Percentiles rank a stretch among this genome's conserved stretches.
Evolutionary conservation across 1,139 yeast genomes (phyloP).

Genomic region (Kodamaea ohmeri): DNA sequence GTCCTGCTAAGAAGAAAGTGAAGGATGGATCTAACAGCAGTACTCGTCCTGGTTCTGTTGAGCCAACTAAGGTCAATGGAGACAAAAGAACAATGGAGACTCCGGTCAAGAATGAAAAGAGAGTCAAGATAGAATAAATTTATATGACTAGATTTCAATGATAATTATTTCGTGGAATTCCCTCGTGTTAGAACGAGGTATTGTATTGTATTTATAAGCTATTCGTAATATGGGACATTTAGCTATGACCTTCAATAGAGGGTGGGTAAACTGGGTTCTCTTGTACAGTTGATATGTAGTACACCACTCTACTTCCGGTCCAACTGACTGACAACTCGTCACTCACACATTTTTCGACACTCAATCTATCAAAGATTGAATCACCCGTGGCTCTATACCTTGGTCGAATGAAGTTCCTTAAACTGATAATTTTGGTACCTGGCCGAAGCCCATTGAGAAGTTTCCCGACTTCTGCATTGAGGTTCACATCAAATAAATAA

Average conservation of each 20-base stretch:
- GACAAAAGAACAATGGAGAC: constrained; percentile 11
- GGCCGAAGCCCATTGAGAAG: constrained; percentile 61
- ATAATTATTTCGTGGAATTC: background rate
- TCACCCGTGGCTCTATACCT: constrained; percentile 54
- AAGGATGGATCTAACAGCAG: constrained; percentile 24
- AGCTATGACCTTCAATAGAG: background rate
- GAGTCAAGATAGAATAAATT: constrained; percentile 3
- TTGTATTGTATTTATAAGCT: too few relatives aligned
- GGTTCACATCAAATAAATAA: constrained; percentile 71
- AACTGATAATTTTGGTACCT: constrained; percentile 76
- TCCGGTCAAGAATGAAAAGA: constrained; percentile 9
- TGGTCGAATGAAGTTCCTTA: constrained; percentile 69
- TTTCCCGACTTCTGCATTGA: constrained; percentile 67
- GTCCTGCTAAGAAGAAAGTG: constrained; percentile 44
- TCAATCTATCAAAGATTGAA: constrained; percentile 59
- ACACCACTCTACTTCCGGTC: constrained; percentile 84
- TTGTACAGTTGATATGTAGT: constrained; percentile 73
- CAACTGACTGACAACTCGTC: constrained; percentile 76
- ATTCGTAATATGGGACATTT: too few relatives aligned
- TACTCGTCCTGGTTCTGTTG: constrained; percentile 36
- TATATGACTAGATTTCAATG: too few relatives aligned
- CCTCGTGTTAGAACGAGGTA: too few relatives aligned
- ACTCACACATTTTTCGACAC: constrained; percentile 61
- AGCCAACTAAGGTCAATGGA: constrained; percentile 22
- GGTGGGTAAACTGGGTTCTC: constrained; percentile 13